A percentile compares a stretch with the other conserved stretches of the same genome.
Conservation (phyloP, 768 basidiomycete species). For the Termitomyces sp. region DNA sequence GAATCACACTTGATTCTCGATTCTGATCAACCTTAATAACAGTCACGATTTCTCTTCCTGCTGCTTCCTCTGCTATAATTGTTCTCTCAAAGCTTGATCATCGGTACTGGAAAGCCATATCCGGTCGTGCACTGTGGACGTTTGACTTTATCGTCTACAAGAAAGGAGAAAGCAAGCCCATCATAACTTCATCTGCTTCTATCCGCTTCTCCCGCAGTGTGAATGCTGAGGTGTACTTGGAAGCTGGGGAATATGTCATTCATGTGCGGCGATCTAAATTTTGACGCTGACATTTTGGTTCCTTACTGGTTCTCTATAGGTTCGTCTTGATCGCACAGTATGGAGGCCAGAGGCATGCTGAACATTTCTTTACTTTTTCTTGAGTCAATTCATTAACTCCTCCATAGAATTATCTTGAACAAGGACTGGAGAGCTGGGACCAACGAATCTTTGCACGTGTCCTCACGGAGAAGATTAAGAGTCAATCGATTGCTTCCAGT, state of each 20-base stretch:
- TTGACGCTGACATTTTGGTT: no score
- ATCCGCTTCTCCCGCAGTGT: constrained; percentile 20
- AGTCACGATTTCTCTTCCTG: constrained; percentile 32
- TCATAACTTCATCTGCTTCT: constrained; percentile 17
- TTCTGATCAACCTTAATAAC: no score
- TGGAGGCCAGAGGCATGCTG: no score
- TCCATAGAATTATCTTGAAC: no score
- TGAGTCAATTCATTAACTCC: no score
- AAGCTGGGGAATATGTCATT: constrained; percentile 26
- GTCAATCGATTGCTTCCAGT: constrained; percentile 32
- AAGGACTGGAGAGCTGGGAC: no score
- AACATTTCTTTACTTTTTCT: no score
- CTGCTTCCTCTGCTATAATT: constrained; percentile 27
- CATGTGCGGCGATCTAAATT: constrained; percentile 10
- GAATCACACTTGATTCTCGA: no score
- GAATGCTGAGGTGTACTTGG: constrained; percentile 22
- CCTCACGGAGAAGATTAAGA: constrained; percentile 25
- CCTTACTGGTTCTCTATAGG: constrained; percentile 1
- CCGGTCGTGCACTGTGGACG: constrained; percentile 21
- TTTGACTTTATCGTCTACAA: constrained; percentile 37
- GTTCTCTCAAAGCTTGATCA: constrained; percentile 35
- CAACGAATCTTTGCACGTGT: constrained; percentile 19
- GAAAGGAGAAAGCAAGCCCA: constrained; percentile 24
- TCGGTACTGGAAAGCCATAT: constrained; percentile 29
- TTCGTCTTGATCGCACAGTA: constrained; percentile 18